phyloP scores from a whole-genome alignment of 192 early-diverging fungal genomes.

The Backusella tarrabulga region DNA sequence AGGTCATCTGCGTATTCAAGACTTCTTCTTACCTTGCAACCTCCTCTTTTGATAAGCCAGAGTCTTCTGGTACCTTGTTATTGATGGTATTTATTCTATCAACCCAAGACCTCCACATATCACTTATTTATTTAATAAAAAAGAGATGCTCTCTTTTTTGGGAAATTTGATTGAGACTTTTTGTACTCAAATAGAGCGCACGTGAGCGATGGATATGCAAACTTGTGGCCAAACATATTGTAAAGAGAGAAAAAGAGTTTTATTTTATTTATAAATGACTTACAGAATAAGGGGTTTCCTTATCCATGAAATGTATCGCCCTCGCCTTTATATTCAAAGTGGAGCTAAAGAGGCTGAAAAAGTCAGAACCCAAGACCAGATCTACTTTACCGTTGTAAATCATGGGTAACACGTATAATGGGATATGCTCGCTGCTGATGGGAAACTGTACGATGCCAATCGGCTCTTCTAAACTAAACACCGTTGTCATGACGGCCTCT shows the following conservation, averaged over 20 bases:
- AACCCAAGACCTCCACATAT: constrained; percentile 40
- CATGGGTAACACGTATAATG: constrained; percentile 15
- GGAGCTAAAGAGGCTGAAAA: constrained; percentile 6
- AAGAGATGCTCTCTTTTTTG: neutral
- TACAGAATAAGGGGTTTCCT: constrained; percentile 7
- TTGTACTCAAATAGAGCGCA: neutral
- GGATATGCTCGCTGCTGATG: neutral
- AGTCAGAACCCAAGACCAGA: constrained; percentile 13
- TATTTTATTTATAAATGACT: constrained; percentile 2
- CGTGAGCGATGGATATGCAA: neutral
- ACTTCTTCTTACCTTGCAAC: neutral
- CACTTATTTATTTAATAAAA: neutral
- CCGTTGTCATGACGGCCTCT: neutral
- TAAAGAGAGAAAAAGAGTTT: neutral
- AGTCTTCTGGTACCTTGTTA: neutral
- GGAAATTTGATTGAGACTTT: neutral
- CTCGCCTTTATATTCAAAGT: constrained; percentile 13
- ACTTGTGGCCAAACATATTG: too few species aligned
- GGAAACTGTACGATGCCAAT: constrained; percentile 17
- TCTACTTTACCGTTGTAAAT: constrained; percentile 16
- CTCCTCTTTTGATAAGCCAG: constrained; percentile 3
- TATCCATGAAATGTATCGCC: constrained; percentile 3
- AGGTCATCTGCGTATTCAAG: neutral
- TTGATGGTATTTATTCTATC: constrained; percentile 31
- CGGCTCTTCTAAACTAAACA: neutral